Base-by-base conservation (phyloP, 176 grass and related monocot genomes). In the Eleusine indica region DNA sequence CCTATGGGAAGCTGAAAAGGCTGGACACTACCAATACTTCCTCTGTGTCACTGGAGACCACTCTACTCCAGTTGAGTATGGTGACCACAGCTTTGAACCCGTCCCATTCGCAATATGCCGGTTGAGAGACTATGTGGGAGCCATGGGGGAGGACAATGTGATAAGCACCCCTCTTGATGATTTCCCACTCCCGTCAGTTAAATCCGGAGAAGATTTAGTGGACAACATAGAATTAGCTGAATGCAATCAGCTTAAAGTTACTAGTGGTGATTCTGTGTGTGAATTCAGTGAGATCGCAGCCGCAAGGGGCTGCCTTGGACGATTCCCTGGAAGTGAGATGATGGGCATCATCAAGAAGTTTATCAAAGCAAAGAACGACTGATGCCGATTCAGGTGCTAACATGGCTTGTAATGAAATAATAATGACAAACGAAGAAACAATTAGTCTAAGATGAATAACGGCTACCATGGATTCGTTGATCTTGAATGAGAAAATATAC, bases 271-370 rank as follows among this genome's bases (percentile, higher is more conserved):
- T 77, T 88, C 74, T 54, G 91, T 98, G 12, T 92, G 41, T 12
- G 93, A 90, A 69, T 94, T 95, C 68, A 98, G 29, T 66, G 93
- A 98, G 83, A 71, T 96, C 1, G 83, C 91, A 4, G 81, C 93
- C 69, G 87, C 91, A 15, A 88, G 87, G 74, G 93, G 96, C 19
- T 96, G 96, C 80, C 87, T 98, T 37, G 96, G 96, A 58, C 90
- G 93, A 61, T 98, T 98, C 40, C 96, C 89, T 37, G 96, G 96
- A 87, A 94, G 91, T 39, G 96, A 98, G 85, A 98, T 94, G 96
- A 96, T 98, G 93, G 85, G 91, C 44, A 83, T 98, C 60, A 98
- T 98, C 79, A 98, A 94, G 65, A 94, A 96, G 85, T 94, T 89
- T 62, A 83, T 98, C 61, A 96, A 94, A 79, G 74, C 82, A 63